These are phyloP conservation scores for Ogataea paraovalis DNA, from an alignment of 805 yeast species.

Conservation along the genomic window DNA sequence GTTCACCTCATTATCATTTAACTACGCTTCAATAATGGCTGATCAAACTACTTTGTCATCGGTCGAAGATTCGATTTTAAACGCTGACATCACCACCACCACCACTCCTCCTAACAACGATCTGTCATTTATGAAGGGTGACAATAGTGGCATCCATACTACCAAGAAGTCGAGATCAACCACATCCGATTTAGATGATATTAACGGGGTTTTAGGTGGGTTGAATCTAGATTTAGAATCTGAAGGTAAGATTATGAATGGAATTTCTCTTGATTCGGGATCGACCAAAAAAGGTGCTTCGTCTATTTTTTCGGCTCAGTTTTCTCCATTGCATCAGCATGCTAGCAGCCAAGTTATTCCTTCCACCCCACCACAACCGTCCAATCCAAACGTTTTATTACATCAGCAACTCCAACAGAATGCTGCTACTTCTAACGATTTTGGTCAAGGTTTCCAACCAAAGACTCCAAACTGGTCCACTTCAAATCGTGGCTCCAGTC, in stretches of 20 bases:
- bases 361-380: conserved; percentile 26
- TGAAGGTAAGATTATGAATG: conserved; percentile 1
- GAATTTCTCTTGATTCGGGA: conserved; percentile 3
- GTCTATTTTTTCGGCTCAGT: conserved; percentile 23
- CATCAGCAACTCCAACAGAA: conserved; percentile 10
- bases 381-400: conserved; percentile 15
- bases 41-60: conserved; percentile 35
- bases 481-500: conserved; percentile 4
- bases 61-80: conserved; percentile 25
- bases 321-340: conserved; percentile 21
- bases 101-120: conserved; percentile 33
- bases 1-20: not conserved
- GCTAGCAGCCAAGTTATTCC: conserved; percentile 18
- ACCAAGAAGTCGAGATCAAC: conserved; percentile 5
- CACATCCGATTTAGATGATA: conserved; percentile 33
- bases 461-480: conserved; percentile 36
- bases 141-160: conserved; percentile 1
- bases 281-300: conserved; percentile 6
- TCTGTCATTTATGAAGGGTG: conserved; percentile 13
- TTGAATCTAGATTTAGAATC: conserved; percentile 37
- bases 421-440: conserved; percentile 1
- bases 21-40: conserved; percentile 20
- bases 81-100: conserved; percentile 25
- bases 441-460: conserved; percentile 18
- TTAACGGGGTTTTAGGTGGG: conserved; percentile 45